These are phyloP conservation scores for Botrytis sinoallii DNA, from an alignment of 2,329 filamentous ascomycete genomes.

Conservation along the genomic window DNA sequence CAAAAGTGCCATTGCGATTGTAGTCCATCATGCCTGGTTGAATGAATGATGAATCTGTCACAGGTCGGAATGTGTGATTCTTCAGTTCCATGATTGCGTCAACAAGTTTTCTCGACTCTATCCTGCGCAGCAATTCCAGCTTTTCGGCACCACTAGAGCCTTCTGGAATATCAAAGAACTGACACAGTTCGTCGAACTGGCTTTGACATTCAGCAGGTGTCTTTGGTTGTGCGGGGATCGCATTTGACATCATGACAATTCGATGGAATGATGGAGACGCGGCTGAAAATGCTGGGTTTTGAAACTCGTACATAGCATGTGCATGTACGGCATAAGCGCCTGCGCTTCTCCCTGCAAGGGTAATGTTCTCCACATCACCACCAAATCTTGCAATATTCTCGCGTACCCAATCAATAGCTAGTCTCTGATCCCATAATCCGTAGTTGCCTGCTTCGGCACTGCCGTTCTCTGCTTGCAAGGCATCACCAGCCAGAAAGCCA, in stretches of 20 bases:
- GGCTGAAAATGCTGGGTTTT: slow-evolving; percentile 23
- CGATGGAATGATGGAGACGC: slow-evolving; percentile 37
- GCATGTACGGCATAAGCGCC: slow-evolving; percentile 50
- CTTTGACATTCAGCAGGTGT: slow-evolving; percentile 39
- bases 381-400: slow-evolving; percentile 57
- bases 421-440: slow-evolving; percentile 59
- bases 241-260: slow-evolving; percentile 46
- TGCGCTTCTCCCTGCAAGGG: slow-evolving; percentile 52
- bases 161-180: slow-evolving; percentile 36
- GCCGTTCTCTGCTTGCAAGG: slow-evolving; percentile 45
- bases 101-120: slow-evolving; percentile 38
- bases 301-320: slow-evolving; percentile 26
- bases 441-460: slow-evolving; percentile 32
- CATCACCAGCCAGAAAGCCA: slow-evolving; percentile 37
- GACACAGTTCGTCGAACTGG: slow-evolving; percentile 46
- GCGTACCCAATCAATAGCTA: slow-evolving; percentile 56
- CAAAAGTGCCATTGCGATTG: slow-evolving; percentile 40
- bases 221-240: slow-evolving; percentile 46
- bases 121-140: slow-evolving; percentile 37
- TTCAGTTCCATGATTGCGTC: slow-evolving; percentile 41
- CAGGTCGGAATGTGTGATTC: slow-evolving; percentile 46
- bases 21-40: slow-evolving; percentile 42
- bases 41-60: slow-evolving; percentile 45
- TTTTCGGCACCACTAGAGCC: slow-evolving; percentile 34
- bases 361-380: slow-evolving; percentile 53